These are phyloP conservation scores for Trichosanthes truncata DNA, from an alignment of 306 rosid species.

Conservation along the genomic window DNA sequence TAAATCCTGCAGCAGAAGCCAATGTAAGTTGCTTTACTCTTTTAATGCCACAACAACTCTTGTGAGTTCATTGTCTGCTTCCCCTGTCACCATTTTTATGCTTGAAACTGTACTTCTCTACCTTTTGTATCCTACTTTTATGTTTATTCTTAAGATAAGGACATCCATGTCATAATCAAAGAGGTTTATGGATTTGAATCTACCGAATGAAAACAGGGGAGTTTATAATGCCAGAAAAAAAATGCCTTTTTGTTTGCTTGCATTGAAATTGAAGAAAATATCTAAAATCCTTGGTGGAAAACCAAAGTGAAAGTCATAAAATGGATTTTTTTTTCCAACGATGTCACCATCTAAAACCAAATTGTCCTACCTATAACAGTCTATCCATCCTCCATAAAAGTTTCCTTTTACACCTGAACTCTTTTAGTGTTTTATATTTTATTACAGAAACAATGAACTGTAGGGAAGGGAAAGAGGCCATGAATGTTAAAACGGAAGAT, in stretches of 20 bases:
- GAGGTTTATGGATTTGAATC: background rate
- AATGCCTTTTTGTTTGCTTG: background rate
- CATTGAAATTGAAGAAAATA: background rate
- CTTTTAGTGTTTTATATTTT: background rate
- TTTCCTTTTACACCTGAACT: background rate
- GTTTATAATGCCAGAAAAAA: background rate
- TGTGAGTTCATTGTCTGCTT: background rate
- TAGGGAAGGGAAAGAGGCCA: background rate
- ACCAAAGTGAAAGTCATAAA: background rate
- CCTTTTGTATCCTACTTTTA: background rate
- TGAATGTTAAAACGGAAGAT: background rate
- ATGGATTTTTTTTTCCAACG: background rate
- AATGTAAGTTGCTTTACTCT: slow-evolving; percentile 37
- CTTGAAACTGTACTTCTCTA: background rate
- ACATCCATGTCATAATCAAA: background rate
- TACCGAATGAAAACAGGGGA: background rate
- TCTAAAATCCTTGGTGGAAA: background rate
- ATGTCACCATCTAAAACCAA: background rate
- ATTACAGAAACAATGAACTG: background rate
- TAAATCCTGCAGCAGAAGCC: slow-evolving; percentile 92
- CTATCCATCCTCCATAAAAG: background rate
- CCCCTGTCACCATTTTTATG: background rate
- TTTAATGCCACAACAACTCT: background rate
- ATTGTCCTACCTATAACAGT: background rate
- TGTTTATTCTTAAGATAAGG: background rate